Evolutionary conservation across 257 asterid genomes (phyloP).

Genomic region (Perilla frutescens): DNA sequence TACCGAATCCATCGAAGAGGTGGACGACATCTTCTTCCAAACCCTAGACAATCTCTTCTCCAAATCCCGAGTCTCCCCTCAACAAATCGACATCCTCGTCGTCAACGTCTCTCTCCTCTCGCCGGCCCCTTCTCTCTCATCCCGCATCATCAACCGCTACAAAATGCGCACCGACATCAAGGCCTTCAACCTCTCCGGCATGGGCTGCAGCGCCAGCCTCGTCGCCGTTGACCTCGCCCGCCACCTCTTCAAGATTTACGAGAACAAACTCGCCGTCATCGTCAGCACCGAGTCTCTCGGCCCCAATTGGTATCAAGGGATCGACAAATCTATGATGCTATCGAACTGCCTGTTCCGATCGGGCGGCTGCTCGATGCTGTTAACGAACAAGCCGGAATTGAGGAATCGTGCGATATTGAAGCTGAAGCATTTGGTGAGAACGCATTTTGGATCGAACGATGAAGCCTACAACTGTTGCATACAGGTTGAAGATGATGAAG

Average conservation of each 20-base stretch:
- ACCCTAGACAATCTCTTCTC: slow-evolving; percentile 35
- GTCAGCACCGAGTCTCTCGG: slow-evolving; percentile 45
- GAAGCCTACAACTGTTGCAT: slow-evolving; percentile 39
- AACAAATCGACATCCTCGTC: slow-evolving; percentile 43
- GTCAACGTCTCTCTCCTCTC: slow-evolving; percentile 41
- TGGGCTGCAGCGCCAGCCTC: slow-evolving; percentile 60
- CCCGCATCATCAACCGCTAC: slow-evolving; percentile 45
- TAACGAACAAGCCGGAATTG: slow-evolving; percentile 25
- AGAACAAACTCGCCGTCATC: slow-evolving; percentile 33
- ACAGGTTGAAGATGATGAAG: slow-evolving; percentile 38
- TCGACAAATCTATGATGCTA: slow-evolving; percentile 44
- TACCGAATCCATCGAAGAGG: slow-evolving; percentile 26
- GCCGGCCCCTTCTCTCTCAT: slow-evolving; percentile 47
- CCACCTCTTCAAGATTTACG: slow-evolving; percentile 35
- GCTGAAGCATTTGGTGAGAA: slow-evolving; percentile 37
- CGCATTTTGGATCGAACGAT: slow-evolving; percentile 35
- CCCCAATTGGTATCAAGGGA: slow-evolving; percentile 42
- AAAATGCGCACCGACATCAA: slow-evolving; percentile 38
- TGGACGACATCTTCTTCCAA: slow-evolving; percentile 38
- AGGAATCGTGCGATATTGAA: slow-evolving; percentile 13
- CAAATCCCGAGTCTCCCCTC: slow-evolving; percentile 31
- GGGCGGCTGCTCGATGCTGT: slow-evolving; percentile 47
- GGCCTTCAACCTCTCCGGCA: slow-evolving; percentile 50
- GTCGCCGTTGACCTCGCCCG: slow-evolving; percentile 46
- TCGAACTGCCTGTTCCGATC: slow-evolving; percentile 46